Evolutionary conservation across 441 rosid genomes (phyloP).

Genomic region (Euphorbia schlechtendalii): DNA sequence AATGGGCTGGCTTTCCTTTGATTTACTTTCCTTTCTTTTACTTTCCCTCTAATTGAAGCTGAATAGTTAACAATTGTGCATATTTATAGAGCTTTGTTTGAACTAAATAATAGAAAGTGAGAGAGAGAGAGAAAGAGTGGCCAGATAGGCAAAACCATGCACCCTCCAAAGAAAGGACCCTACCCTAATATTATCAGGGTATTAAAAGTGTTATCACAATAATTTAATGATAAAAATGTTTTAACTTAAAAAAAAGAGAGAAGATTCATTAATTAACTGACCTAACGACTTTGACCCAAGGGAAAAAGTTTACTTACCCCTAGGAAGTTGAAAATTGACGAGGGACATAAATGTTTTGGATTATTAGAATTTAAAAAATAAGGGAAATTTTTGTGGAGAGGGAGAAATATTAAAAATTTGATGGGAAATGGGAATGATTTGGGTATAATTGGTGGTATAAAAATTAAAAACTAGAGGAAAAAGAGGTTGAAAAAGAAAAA

Average conservation of each 20-base stretch:
- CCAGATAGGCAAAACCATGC: constrained; percentile 41
- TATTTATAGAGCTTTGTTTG: constrained; percentile 23
- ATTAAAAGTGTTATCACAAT: constrained; percentile 22
- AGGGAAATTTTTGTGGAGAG: constrained; percentile 19
- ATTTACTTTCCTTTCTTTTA: too few species aligned
- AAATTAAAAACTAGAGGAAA: constrained; percentile 12
- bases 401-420: constrained; percentile 8
- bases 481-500: constrained; percentile 7
- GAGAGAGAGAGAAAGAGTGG: constrained; percentile 21
- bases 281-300: constrained; percentile 21
- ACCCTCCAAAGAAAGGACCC: constrained; percentile 36
- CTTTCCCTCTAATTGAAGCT: constrained; percentile 11
- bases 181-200: constrained; percentile 17
- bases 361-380: constrained; percentile 16
- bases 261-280: constrained; percentile 8
- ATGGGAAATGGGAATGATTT: constrained; percentile 32
- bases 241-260: background rate
- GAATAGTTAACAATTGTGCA: constrained; percentile 18
- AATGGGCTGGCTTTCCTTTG: too few species aligned
- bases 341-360: constrained; percentile 41
- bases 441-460: constrained; percentile 30
- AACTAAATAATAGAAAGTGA: constrained; percentile 5
- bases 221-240: constrained; percentile 10
- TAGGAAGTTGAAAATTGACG: constrained; percentile 33
- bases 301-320: constrained; percentile 9